A percentile compares a stretch with the other conserved stretches of the same genome.
Conservation (phyloP, 1,139 yeast species). For the Geotrichum citri-aurantii region DNA sequence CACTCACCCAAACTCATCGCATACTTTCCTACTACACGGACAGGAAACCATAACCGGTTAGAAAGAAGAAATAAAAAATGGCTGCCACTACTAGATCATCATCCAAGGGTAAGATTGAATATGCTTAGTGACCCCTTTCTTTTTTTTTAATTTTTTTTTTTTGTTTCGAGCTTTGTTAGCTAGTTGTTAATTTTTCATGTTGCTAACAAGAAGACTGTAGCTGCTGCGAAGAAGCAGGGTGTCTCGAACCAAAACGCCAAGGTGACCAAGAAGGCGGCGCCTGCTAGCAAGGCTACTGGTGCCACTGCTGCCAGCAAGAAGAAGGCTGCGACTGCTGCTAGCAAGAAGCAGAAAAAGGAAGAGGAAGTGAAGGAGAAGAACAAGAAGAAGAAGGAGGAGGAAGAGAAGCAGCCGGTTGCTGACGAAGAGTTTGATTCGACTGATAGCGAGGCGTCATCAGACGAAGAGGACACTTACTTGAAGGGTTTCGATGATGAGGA, state of each 20-base stretch:
- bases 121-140: neutral
- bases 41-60: no score
- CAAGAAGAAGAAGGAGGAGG: constrained; percentile 27
- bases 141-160: no score
- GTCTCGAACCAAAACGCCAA: constrained; percentile 16
- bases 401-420: constrained; percentile 33
- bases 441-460: constrained; percentile 25
- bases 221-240: constrained; percentile 15
- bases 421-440: constrained; percentile 28
- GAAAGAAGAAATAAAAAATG: neutral
- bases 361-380: no score
- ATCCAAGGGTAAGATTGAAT: neutral
- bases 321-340: constrained; percentile 7
- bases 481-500: constrained; percentile 28
- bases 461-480: constrained; percentile 24
- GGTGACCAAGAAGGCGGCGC: constrained; percentile 15
- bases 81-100: neutral
- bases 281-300: neutral
- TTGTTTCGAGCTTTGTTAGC: no score
- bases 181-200: no score
- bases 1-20: neutral
- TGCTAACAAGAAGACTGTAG: neutral
- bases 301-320: neutral
- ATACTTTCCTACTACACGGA: neutral
- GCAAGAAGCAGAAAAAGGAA: constrained; percentile 19